phyloP scores from a whole-genome alignment of 2,329 filamentous ascomycete genomes.

The Fusarium sulawesiense region DNA sequence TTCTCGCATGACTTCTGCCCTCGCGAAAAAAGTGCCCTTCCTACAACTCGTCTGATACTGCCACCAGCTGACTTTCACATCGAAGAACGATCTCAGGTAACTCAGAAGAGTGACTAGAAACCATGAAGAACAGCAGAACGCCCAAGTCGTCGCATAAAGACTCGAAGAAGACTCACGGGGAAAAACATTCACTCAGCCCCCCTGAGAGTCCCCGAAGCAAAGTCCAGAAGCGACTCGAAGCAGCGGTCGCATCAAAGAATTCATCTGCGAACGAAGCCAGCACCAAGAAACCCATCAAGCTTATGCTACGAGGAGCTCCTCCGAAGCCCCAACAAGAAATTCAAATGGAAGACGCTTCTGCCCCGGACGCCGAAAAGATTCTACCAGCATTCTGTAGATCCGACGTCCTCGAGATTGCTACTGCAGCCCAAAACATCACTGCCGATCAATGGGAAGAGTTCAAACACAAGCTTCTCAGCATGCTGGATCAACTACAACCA shows the following conservation, averaged over 20 bases:
- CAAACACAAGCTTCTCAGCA: conserved; percentile 21
- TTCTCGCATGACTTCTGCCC: conserved; percentile 18
- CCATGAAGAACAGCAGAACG: conserved; percentile 19
- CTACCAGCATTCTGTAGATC: conserved; percentile 1
- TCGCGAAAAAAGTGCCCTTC: conserved; percentile 24
- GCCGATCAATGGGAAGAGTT: conserved; percentile 1
- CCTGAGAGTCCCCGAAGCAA: conserved; percentile 21
- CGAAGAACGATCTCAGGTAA: background rate
- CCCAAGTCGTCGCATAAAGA: conserved; percentile 21
- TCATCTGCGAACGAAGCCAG: background rate
- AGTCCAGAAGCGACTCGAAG: conserved; percentile 14
- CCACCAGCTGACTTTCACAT: conserved; percentile 17
- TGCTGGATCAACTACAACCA: conserved; percentile 16
- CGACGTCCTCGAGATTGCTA: conserved; percentile 4
- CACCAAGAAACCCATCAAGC: conserved; percentile 16
- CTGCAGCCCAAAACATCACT: background rate
- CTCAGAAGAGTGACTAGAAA: conserved; percentile 25
- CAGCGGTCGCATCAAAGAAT: background rate
- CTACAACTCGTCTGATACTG: conserved; percentile 17
- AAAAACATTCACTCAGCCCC: conserved; percentile 5
- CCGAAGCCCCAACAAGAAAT: conserved; percentile 1
- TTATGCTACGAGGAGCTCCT: background rate
- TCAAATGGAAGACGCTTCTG: conserved; percentile 11
- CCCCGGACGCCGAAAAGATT: background rate
- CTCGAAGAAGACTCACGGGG: background rate